Conservation (phyloP, 805 yeast species). For the Limtongia smithiae region DNA sequence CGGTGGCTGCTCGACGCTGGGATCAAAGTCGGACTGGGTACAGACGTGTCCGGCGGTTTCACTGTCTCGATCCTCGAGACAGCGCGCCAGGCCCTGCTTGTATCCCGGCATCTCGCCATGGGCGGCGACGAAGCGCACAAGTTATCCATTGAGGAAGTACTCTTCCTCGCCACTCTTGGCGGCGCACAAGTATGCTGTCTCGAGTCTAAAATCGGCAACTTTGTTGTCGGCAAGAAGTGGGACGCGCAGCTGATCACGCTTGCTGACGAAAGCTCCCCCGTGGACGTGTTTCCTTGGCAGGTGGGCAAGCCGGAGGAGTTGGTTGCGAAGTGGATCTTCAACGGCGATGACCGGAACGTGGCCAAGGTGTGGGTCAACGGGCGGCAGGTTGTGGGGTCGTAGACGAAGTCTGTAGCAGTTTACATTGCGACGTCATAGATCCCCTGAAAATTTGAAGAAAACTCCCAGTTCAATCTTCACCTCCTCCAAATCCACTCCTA, state of each 20-base stretch:
- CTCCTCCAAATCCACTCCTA: too few relatives aligned
- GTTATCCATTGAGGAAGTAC: constrained; percentile 63
- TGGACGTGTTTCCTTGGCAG: constrained; percentile 71
- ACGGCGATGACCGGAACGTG: constrained; percentile 91
- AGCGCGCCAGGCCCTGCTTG: constrained; percentile 67
- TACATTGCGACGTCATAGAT: too few relatives aligned
- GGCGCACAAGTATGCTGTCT: constrained; percentile 77
- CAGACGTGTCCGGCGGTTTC: constrained; percentile 77
- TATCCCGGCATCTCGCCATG: constrained; percentile 69
- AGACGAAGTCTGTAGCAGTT: too few relatives aligned
- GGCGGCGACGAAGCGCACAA: constrained; percentile 47
- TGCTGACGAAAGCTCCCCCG: constrained; percentile 46
- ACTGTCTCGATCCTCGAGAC: constrained; percentile 60
- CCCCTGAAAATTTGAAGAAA: too few relatives aligned
- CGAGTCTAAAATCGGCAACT: constrained; percentile 59
- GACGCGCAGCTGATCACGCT: constrained; percentile 80
- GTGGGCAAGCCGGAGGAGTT: constrained; percentile 50
- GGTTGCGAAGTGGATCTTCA: constrained; percentile 84
- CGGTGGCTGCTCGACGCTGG: constrained; percentile 60
- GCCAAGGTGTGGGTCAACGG: constrained; percentile 81
- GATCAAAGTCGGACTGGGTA: constrained; percentile 76
- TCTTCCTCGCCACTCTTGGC: constrained; percentile 81
- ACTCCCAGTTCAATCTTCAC: too few relatives aligned
- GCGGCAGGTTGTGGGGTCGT: constrained; percentile 53
- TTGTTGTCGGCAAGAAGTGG: constrained; percentile 72